These are phyloP conservation scores for Leucoagaricus sp. DNA, from an alignment of 1,284 basidiomycete species.

Conservation along the genomic window DNA sequence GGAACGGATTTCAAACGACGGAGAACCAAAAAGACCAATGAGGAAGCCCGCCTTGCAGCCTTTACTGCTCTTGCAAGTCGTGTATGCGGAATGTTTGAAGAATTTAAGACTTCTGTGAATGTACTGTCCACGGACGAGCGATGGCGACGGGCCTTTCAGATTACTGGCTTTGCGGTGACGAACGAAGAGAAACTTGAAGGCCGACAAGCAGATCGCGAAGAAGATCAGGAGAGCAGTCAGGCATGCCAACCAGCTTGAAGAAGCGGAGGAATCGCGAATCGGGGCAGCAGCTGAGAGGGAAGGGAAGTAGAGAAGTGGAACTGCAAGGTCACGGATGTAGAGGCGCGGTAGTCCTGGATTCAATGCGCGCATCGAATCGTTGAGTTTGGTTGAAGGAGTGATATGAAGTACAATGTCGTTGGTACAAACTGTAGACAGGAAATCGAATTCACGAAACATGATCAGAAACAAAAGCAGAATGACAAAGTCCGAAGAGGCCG, in stretches of 20 bases:
- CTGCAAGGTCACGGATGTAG: neutral
- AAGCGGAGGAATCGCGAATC: slow-evolving; percentile 7
- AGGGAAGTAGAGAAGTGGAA: neutral
- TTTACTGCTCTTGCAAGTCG: slow-evolving; percentile 3
- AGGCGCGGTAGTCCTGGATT: neutral
- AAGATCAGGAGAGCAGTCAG: slow-evolving; percentile 8
- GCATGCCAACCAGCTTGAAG: slow-evolving; percentile 11
- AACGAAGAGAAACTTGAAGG: slow-evolving; percentile 12
- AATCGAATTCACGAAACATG: too few relatives aligned
- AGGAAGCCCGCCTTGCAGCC: slow-evolving; percentile 33
- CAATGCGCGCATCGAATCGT: neutral
- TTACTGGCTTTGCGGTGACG: slow-evolving; percentile 3
- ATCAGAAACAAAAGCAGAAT: too few relatives aligned
- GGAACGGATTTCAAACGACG: slow-evolving; percentile 40
- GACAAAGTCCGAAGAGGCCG: too few relatives aligned
- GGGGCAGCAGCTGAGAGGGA: slow-evolving; percentile 4
- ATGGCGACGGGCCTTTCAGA: slow-evolving; percentile 2
- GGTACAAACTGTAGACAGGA: too few relatives aligned
- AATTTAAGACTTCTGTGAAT: neutral
- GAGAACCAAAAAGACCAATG: slow-evolving; percentile 48
- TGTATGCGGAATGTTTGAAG: neutral
- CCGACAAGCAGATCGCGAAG: slow-evolving; percentile 3
- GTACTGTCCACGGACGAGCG: neutral
- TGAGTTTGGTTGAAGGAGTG: neutral
- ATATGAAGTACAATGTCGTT: too few relatives aligned